Base-by-base conservation (phyloP, 331 rosid genomes). In the Spiraea crenata region DNA sequence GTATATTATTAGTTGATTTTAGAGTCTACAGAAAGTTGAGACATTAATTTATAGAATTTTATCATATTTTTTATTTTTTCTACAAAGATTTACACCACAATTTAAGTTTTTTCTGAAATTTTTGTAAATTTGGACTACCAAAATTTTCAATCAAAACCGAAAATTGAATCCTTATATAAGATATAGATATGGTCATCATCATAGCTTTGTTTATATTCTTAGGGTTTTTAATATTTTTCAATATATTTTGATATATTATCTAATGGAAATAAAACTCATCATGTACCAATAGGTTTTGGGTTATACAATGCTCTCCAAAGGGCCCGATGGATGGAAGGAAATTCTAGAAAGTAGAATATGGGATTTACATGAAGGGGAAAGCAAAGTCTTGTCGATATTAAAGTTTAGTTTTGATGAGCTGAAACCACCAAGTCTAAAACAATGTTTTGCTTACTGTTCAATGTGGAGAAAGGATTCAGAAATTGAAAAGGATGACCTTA, bases 341-440 rank as follows among this genome's bases (percentile, higher is more conserved):
- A 25, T 64, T 13, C n/a, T 4, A 46, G 12, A 20, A 10, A 44
- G 19, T 63, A 15, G 8, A 0, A 44, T 42, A 42, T 63, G 54
- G 69, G 10, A 63, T 10, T 11, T 20, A 19, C 4, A 9, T 0
- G 54, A 44, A 1, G 52, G 5, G 6, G 52, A 64, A 25, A 20
- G 11, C 0, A 12, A 19, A 64, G 45, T 64, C 9, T 5, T 13
- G 38, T 31, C 54, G 0, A 5, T 64, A 6, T 25, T 64, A 19
- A 64, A 45, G 38, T 4, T 64, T 40, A 64, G 69, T 20, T 64
- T 44, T 44, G 69, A 64, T 45, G 69, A 64, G 11, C 3, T 45
- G 20, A 45, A 19, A 45, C 3, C 40, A 5, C 12, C 69, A 10
- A 11, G 12, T 5, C 44, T 64, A 19, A 64, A 64, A 13, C 40